Evolutionary conservation across 73 alveolate genomes (phyloP).

Genomic region (Uronychia setigera): DNA sequence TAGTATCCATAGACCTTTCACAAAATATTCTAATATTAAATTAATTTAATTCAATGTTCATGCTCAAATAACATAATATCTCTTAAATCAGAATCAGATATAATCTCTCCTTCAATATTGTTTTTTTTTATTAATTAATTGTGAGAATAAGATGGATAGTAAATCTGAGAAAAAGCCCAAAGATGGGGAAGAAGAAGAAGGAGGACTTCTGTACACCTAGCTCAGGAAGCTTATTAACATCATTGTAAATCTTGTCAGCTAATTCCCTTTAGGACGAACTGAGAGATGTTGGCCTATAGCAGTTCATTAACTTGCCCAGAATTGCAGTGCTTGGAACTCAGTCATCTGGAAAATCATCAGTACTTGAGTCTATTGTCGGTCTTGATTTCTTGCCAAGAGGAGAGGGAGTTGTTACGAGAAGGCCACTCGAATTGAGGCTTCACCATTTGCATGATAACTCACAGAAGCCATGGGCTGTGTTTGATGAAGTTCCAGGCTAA

Average conservation of each 20-base stretch:
- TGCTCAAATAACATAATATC: too few relatives aligned
- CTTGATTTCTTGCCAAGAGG: conserved; percentile 92
- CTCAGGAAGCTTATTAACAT: conserved; percentile 67
- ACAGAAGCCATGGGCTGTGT: conserved; percentile 87
- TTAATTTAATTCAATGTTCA: too few relatives aligned
- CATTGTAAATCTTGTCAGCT: conserved; percentile 39
- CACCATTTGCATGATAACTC: conserved; percentile 40
- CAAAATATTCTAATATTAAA: too few relatives aligned
- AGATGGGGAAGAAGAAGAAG: conserved; percentile 35
- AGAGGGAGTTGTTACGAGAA: conserved; percentile 89
- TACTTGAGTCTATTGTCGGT: conserved; percentile 86
- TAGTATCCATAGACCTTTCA: too few relatives aligned
- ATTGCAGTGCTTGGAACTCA: conserved; percentile 83
- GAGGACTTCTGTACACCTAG: conserved; percentile 49
- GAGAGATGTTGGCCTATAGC: conserved; percentile 76
- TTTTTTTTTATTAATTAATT: too few relatives aligned
- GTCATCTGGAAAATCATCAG: conserved; percentile 86
- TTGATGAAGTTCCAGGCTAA: conserved; percentile 77
- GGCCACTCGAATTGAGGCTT: conserved; percentile 89
- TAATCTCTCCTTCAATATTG: too few relatives aligned
- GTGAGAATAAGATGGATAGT: too few relatives aligned
- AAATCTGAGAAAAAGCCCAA: too few relatives aligned
- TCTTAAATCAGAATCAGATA: too few relatives aligned
- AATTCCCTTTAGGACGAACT: conserved; percentile 57
- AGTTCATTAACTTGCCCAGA: conserved; percentile 78